Percentiles rank a stretch among this genome's conserved stretches.
phyloP scores from a whole-genome alignment of 1,284 basidiomycete species.

The Ganoderma lucidum region DNA sequence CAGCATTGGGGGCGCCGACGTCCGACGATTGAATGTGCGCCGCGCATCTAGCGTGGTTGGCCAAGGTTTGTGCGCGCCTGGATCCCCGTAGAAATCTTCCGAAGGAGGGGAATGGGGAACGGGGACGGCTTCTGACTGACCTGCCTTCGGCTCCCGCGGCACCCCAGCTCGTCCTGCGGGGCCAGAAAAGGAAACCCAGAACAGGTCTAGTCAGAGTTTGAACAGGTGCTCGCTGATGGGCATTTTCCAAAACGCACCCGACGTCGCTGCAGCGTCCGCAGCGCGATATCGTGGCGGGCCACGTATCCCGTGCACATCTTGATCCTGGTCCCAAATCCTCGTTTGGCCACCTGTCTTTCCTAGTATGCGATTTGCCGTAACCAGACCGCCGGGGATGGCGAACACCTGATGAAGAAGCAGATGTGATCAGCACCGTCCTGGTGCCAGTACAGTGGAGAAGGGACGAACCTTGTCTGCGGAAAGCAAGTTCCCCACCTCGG shows the following conservation, averaged over 20 bases:
- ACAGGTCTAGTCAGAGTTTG: conserved; percentile 5
- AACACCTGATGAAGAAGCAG: conserved; percentile 10
- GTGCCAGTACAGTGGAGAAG: not conserved
- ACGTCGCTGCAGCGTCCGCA: conserved; percentile 13
- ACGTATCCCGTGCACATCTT: not conserved
- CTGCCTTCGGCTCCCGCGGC: conserved; percentile 17
- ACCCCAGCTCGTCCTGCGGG: conserved; percentile 15
- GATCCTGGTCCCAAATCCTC: not conserved
- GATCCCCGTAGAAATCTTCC: conserved; percentile 9
- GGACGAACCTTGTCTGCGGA: conserved; percentile 20
- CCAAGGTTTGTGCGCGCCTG: conserved; percentile 18
- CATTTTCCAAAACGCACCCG: conserved; percentile 16
- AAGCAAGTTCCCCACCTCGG: conserved; percentile 21
- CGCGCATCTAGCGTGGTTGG: conserved; percentile 15
- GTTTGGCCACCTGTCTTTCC: not conserved
- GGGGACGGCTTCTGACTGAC: not conserved
- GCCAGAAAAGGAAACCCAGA: conserved; percentile 18
- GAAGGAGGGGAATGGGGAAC: conserved; percentile 7
- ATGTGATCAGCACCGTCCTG: conserved; percentile 19
- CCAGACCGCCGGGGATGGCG: not conserved
- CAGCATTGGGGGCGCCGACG: conserved; percentile 29
- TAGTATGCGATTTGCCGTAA: not conserved
- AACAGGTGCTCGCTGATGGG: conserved; percentile 7
- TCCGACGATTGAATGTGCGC: conserved; percentile 20
- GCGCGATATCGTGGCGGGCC: conserved; percentile 1